Base-by-base conservation (phyloP, 2,329 filamentous ascomycete species). In the Ascochyta pisi region DNA sequence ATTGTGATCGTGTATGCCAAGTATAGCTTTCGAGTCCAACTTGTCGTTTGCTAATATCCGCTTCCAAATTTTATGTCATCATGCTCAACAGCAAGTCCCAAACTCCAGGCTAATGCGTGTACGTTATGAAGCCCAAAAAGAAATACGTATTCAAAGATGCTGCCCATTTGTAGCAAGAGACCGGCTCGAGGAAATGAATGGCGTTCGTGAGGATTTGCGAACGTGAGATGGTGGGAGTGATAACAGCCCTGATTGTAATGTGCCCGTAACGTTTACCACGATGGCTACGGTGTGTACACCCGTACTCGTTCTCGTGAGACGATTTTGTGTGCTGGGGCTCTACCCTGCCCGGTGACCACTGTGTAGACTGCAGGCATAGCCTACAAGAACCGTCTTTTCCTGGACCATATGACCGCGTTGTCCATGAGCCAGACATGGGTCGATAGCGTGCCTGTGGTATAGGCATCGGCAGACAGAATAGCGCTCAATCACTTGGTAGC, bases 391-490 rank as follows among this genome's bases (percentile, higher is more conserved):
- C 6, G 85, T 90, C 73, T 89, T 88, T 69, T 90, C 87, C 64
- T 91, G 86, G 54, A 93, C 80, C 41, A 69, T 67, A 70, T 96
- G 92, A 42, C 89, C 89, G 45, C 86, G 84, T 57, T 89, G 87
- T 58, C 89, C 90, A 73, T 92, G 91, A 33, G 86, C 82, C 44
- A 86, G 82, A 73, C 92, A 96, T 58, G 90, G 89, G 71, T 96
- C 92, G 67, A 96, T 83, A 43, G 90, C 87, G 75, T 96, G 93
- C 70, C 89, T 84, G 81, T 94, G 91, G 82, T 96, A 96, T 66
- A 94, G 83, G 78, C 92, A 96, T 62, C 87, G 85, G 83, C 92
- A 96, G 52, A 89, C 90, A 51, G 92, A 88, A 81, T 92, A 96
- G 56, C 91, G 84, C 77, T 96, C 92, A 67, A 94, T 82, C 60